These are phyloP conservation scores for Oleoguttula mirabilis DNA, from an alignment of 495 filamentous ascomycete species.

Conservation along the genomic window DNA sequence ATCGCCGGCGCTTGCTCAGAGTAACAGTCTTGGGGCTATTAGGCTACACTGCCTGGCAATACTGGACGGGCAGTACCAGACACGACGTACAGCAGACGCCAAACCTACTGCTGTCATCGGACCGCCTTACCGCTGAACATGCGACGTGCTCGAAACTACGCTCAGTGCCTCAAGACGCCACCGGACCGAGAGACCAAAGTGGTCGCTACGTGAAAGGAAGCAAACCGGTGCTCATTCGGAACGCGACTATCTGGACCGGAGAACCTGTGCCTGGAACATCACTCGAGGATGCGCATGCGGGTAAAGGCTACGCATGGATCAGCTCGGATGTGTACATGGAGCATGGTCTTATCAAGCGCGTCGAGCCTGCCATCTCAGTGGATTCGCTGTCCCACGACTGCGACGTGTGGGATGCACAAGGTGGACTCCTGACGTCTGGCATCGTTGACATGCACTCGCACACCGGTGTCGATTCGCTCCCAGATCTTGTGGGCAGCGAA, in stretches of 20 bases:
- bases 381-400: conserved; percentile 8
- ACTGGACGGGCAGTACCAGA: neutral
- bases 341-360: conserved; percentile 20
- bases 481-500: conserved; percentile 30
- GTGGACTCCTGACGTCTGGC: conserved; percentile 48
- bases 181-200: conserved; percentile 16
- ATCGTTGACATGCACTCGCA: conserved; percentile 61
- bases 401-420: conserved; percentile 39
- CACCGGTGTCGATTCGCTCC: conserved; percentile 24
- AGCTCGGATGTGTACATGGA: conserved; percentile 21
- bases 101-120: conserved; percentile 8
- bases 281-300: conserved; percentile 14
- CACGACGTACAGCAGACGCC: neutral
- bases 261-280: conserved; percentile 15
- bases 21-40: neutral
- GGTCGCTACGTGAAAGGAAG: conserved; percentile 19
- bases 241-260: conserved; percentile 26
- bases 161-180: conserved; percentile 9
- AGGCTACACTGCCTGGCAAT: neutral
- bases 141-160: conserved; percentile 17
- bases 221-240: conserved; percentile 19
- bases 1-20: neutral
- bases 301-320: conserved; percentile 22
- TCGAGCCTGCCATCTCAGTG: conserved; percentile 9
- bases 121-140: conserved; percentile 16